Evolutionary conservation across 164 flowering plant genomes (phyloP), one percentile per base, ranked within the genome.

Genomic region (Annona squamosa): DNA sequence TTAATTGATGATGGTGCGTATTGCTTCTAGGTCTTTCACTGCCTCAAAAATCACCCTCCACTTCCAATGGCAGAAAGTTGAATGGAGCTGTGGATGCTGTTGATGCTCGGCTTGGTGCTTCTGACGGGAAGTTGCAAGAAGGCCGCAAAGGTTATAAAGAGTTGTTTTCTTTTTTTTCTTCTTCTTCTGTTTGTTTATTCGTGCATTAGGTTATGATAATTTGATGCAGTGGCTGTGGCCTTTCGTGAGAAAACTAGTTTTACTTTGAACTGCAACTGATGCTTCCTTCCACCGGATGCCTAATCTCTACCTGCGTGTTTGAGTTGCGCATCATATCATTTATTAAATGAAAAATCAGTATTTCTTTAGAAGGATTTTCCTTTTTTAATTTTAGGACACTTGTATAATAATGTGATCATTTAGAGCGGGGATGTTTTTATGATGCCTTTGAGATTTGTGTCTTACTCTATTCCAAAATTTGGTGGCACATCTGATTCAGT

Each of bases 1-100:
- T 45, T 75, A 65, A 4, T 52, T 74, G 57, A 72, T 79, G 57
- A 67, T 71, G 48, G 19, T 6, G 77, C 67, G 46, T 18, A 19
- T 80, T 83, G 66, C 43, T 74, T 82, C 17, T 72, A 91, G 97
- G 85, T 69, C 83, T 90, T 76, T 85, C 80, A 76, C 74, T 91
- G 67, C 80, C 37, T 61, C 83, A 79, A 75, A 77, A 69, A 76
- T 82, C 86, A 63, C 41, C 84, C 67, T 61, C 72, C 47, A 71
- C 68, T 63, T 74, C 82, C 70, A 72, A 46, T 65, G 78, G 72
- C 70, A 78, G 72, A 47, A 79, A 73, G 48, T 65, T 77, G 44
- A 46, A 59, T 65, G 72, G 45, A 73, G 48, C 63, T 61, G 74
- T 76, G 64, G 44, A 79, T 65, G 82, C 73, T 70, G 47, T 26